Evolutionary conservation across 768 basidiomycete species (phyloP), one percentile per base, ranked within the genome.

Genomic region (Holtermannia corniformis): DNA sequence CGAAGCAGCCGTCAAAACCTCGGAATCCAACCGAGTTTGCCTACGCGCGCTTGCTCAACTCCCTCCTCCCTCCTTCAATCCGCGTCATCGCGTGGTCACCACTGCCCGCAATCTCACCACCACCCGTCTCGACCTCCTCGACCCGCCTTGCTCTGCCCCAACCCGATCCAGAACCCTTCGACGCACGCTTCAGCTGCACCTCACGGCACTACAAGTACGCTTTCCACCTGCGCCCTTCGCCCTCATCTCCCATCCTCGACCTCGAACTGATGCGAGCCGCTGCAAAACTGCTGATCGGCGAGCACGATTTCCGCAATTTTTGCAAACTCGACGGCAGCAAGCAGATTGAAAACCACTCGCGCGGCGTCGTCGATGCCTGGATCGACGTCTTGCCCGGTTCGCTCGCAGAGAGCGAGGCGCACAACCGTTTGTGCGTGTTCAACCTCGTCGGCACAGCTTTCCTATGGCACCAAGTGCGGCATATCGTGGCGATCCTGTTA

Each of bases 121-220:
- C n/a, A 7, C 23, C 43, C 43, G 23, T 44, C 43, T 7, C 43
- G 10, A 19, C 43, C n/a, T 44, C 43, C n/a, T 24, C 23, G 7
- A 44, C 43, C 12, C 19, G 19, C 7, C 7, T 7, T 44, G 32
- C 32, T 16, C 32, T 37, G 10, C 32, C 32, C 16, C 32, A 7
- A 7, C 71, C 78, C 5, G 50, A 59, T 16, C 24, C 48, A 4
- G 28, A 68, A 70, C 41, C 50, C 27, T 97, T 97, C 72, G 90
- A 91, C 20, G 85, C 92, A 5, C 83, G 95, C 3, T 91, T 85
- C 74, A 84, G 82, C 12, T 96, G 93, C 75, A 76, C 74, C 49
- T 82, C 80, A 63, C 78, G 95, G 32, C 93, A 99, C 70, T 97
- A 99, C 81, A 96, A 93, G 67, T 99, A 97, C 74, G 93, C 96